Conservation (phyloP, 202 grass and related monocot species). For the Elaeis oleifera region DNA sequence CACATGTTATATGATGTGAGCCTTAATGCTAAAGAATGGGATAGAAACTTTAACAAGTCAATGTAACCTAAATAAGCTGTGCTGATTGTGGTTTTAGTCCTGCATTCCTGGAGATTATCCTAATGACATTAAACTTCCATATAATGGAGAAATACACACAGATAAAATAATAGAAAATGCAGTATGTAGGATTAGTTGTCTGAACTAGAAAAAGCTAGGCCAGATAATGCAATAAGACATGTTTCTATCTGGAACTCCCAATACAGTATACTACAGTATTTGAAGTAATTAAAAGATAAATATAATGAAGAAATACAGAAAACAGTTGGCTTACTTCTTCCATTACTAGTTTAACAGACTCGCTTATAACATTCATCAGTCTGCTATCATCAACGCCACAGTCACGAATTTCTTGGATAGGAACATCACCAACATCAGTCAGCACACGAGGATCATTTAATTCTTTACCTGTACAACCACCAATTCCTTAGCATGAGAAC, state of each 20-base stretch:
- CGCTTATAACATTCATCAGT: slow-evolving; percentile 81
- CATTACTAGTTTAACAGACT: slow-evolving; percentile 93
- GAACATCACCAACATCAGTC: slow-evolving; percentile 98
- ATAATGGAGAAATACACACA: too few species aligned
- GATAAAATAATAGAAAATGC: too few species aligned
- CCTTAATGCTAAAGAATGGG: too few species aligned
- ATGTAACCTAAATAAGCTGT: too few species aligned
- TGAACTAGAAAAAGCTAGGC: background rate
- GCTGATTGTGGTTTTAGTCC: too few species aligned
- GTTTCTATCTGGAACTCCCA: background rate
- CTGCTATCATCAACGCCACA: slow-evolving; percentile 81
- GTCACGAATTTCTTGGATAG: slow-evolving; percentile 96
- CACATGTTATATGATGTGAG: too few species aligned
- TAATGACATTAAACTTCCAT: too few species aligned
- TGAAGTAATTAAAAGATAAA: slow-evolving; percentile 1
- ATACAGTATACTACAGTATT: background rate
- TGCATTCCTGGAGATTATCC: too few species aligned
- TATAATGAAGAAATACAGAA: background rate
- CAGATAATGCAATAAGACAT: too few species aligned
- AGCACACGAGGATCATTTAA: slow-evolving; percentile 88
- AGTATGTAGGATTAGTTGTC: too few species aligned
- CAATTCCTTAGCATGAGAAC: background rate
- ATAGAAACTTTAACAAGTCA: too few species aligned
- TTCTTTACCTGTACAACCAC: slow-evolving; percentile 57
- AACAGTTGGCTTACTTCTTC: slow-evolving; percentile 49